Percentiles rank a stretch among this genome's conserved stretches.
Conservation (phyloP, 2,329 filamentous ascomycete genomes). For the Trichoderma oligosporum region DNA sequence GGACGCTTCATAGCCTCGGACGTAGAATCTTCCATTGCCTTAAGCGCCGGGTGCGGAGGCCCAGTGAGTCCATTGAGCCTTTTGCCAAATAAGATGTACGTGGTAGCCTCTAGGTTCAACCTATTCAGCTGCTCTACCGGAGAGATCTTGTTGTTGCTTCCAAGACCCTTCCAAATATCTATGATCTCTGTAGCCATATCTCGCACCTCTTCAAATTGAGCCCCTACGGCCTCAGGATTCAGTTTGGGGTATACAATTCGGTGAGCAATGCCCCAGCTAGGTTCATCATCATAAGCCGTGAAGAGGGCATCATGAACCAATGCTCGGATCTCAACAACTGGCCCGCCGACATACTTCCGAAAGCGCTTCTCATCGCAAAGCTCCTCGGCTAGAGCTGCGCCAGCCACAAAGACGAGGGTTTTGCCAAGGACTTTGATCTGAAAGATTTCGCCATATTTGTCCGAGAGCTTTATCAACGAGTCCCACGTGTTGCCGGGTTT, state of each 20-base stretch:
- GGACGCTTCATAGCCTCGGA: slow-evolving; percentile 55
- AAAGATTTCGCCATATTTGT: slow-evolving; percentile 39
- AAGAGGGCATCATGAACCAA: slow-evolving; percentile 51
- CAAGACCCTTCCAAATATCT: slow-evolving; percentile 45
- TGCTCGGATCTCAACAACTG: slow-evolving; percentile 50
- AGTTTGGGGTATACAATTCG: slow-evolving; percentile 50
- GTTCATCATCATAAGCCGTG: slow-evolving; percentile 47
- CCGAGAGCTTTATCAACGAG: slow-evolving; percentile 35
- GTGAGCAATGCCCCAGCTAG: slow-evolving; percentile 49
- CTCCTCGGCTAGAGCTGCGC: slow-evolving; percentile 46
- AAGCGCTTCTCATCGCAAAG: slow-evolving; percentile 52
- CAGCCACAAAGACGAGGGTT: slow-evolving; percentile 44
- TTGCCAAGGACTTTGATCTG: slow-evolving; percentile 36
- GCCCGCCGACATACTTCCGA: slow-evolving; percentile 51
- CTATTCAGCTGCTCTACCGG: slow-evolving; percentile 50
- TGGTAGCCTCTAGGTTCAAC: slow-evolving; percentile 50
- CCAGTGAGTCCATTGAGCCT: slow-evolving; percentile 46
- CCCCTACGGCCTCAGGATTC: slow-evolving; percentile 31
- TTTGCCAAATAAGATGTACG: slow-evolving; percentile 50
- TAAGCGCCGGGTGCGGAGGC: slow-evolving; percentile 45
- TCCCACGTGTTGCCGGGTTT: slow-evolving; percentile 36
- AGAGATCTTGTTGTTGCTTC: slow-evolving; percentile 37
- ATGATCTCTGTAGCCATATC: slow-evolving; percentile 48
- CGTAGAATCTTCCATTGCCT: slow-evolving; percentile 53
- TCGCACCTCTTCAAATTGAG: slow-evolving; percentile 47